Conservation (phyloP, 1,284 basidiomycete species). For the Cryptococcus depauperatus region DNA sequence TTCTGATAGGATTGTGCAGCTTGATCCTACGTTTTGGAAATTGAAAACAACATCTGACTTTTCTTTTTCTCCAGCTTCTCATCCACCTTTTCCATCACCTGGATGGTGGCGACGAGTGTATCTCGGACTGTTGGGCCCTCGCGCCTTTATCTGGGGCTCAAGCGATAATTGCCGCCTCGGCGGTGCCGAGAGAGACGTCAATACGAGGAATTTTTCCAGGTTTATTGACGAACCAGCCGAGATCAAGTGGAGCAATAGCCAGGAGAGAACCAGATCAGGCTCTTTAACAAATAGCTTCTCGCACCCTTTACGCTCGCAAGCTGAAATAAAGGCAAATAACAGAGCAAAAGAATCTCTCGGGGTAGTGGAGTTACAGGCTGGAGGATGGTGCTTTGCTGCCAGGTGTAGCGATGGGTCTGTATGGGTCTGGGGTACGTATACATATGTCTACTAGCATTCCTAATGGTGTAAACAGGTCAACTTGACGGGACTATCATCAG, state of each 20-base stretch:
- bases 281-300: not conserved
- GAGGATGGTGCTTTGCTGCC: constrained; percentile 56
- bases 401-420: constrained; percentile 61
- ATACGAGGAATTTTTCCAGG: constrained; percentile 48
- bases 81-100: constrained; percentile 14
- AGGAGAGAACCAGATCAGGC: constrained; percentile 7
- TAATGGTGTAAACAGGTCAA: constrained; percentile 48
- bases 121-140: constrained; percentile 54
- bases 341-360: constrained; percentile 20
- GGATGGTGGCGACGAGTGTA: constrained; percentile 72
- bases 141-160: constrained; percentile 73
- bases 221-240: constrained; percentile 51
- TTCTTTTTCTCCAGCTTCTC: constrained; percentile 55
- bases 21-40: constrained; percentile 75
- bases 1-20: constrained; percentile 45
- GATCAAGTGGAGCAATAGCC: constrained; percentile 36
- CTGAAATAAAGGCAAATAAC: not conserved
- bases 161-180: constrained; percentile 41
- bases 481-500: constrained; percentile 50
- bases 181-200: constrained; percentile 16
- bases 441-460: not conserved
- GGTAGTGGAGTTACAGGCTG: constrained; percentile 66
- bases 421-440: constrained; percentile 67
- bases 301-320: not conserved
- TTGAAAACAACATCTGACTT: constrained; percentile 62